Evolutionary conservation across 768 basidiomycete species (phyloP).

Genomic region (Gloeostereum incarnatum): DNA sequence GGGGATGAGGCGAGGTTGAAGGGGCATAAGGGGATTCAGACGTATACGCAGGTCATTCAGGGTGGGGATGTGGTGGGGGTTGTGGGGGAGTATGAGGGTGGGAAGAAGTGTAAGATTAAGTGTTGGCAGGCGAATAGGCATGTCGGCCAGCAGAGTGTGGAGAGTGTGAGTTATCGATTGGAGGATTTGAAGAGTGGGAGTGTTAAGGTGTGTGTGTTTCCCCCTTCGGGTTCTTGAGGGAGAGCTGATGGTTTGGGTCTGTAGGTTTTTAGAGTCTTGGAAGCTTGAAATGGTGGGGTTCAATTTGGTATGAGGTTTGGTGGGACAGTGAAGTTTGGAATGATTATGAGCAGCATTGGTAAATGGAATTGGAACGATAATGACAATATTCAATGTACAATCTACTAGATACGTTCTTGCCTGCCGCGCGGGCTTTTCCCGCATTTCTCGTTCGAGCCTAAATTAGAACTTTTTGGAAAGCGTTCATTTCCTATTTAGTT

Average conservation of each 20-base stretch:
- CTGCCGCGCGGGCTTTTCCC: too few relatives aligned
- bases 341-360: not conserved
- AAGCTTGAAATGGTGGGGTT: slow-evolving; percentile 17
- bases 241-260: not conserved
- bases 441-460: too few relatives aligned
- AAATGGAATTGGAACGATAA: not conserved
- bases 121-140: slow-evolving; percentile 85
- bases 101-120: slow-evolving; percentile 79
- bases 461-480: too few relatives aligned
- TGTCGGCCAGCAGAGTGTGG: slow-evolving; percentile 72
- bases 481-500: too few relatives aligned
- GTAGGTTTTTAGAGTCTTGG: slow-evolving; percentile 30
- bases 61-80: slow-evolving; percentile 52
- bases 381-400: too few relatives aligned
- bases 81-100: slow-evolving; percentile 75
- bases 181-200: slow-evolving; percentile 84
- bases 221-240: not conserved
- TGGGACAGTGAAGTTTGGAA: not conserved
- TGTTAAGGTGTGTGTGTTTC: slow-evolving; percentile 48
- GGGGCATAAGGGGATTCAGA: slow-evolving; percentile 75
- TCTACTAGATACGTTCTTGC: too few relatives aligned
- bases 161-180: slow-evolving; percentile 76
- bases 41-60: slow-evolving; percentile 55
- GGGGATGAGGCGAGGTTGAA: slow-evolving; percentile 63
- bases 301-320: not conserved